These are phyloP conservation scores for Pestalotiopsis sp. DNA, from an alignment of 2,329 filamentous ascomycete species.

Conservation along the genomic window DNA sequence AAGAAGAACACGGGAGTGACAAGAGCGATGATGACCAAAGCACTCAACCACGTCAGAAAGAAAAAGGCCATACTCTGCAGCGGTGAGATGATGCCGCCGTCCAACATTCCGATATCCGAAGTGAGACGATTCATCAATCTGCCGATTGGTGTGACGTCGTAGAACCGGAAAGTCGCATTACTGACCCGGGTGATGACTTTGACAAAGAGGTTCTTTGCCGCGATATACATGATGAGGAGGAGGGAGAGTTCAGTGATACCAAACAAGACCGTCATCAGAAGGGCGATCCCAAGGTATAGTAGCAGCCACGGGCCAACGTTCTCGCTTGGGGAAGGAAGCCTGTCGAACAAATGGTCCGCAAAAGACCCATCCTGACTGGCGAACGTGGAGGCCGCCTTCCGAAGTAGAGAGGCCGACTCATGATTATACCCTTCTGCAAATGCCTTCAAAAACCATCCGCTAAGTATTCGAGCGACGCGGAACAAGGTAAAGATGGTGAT, in stretches of 20 bases:
- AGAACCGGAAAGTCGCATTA: slow-evolving; percentile 84
- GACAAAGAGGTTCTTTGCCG: slow-evolving; percentile 75
- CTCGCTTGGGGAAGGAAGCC: slow-evolving; percentile 66
- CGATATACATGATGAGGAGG: slow-evolving; percentile 77
- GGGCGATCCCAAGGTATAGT: slow-evolving; percentile 69
- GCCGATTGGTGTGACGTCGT: slow-evolving; percentile 87
- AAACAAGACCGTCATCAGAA: slow-evolving; percentile 61
- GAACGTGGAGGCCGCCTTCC: slow-evolving; percentile 5
- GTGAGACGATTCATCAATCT: slow-evolving; percentile 91
- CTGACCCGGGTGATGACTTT: slow-evolving; percentile 74
- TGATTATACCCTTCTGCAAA: slow-evolving; percentile 79
- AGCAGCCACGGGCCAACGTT: slow-evolving; percentile 77
- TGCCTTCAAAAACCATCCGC: slow-evolving; percentile 82
- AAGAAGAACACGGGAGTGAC: slow-evolving; percentile 78
- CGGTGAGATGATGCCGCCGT: slow-evolving; percentile 79
- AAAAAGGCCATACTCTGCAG: slow-evolving; percentile 74
- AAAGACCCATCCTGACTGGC: slow-evolving; percentile 8
- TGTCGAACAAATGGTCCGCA: slow-evolving; percentile 41
- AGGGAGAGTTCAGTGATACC: slow-evolving; percentile 68
- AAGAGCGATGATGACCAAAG: slow-evolving; percentile 76
- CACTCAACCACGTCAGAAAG: slow-evolving; percentile 71
- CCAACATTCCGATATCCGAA: slow-evolving; percentile 86
- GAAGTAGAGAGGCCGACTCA: slow-evolving; percentile 13
- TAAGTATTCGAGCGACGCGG: slow-evolving; percentile 65
- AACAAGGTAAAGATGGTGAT: slow-evolving; percentile 65